Evolutionary conservation across 495 filamentous ascomycete genomes (phyloP).

Genomic region (Penicillium lividum): DNA sequence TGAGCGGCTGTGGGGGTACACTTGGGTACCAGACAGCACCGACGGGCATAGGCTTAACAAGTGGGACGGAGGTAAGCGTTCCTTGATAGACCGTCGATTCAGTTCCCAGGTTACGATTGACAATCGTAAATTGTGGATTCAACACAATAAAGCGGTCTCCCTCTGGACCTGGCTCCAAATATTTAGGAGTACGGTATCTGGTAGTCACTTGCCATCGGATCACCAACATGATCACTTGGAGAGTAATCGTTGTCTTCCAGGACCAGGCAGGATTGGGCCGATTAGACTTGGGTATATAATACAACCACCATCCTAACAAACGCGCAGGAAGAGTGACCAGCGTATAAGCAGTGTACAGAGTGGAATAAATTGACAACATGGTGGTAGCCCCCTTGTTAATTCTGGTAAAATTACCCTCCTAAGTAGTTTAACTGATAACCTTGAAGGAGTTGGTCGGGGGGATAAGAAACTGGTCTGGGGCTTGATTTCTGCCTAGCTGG

Average conservation of each 20-base stretch:
- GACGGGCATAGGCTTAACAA: conserved; percentile 29
- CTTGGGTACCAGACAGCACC: conserved; percentile 40
- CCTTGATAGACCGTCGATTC: conserved; percentile 22
- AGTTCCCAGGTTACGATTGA: too few species aligned
- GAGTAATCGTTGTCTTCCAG: not conserved
- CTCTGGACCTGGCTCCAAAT: conserved; percentile 11
- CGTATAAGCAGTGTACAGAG: not conserved
- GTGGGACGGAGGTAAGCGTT: conserved; percentile 18
- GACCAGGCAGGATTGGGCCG: conserved; percentile 1
- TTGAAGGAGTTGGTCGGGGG: too few species aligned
- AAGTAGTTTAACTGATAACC: too few species aligned
- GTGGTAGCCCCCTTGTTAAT: too few species aligned
- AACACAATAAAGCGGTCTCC: conserved; percentile 22
- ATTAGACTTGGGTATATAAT: not conserved
- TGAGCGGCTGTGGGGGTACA: conserved; percentile 6
- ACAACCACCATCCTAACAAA: conserved; percentile 2
- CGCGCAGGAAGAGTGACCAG: not conserved
- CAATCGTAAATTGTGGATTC: conserved; percentile 4
- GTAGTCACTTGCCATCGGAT: not conserved
- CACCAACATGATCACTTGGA: not conserved
- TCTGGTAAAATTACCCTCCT: too few species aligned
- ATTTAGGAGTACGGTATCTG: not conserved
- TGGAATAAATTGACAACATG: too few species aligned
- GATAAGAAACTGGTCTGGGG: too few species aligned
- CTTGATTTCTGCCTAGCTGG: too few species aligned